A percentile compares a stretch with the other conserved stretches of the same genome.
Conservation (phyloP, 1,139 yeast genomes). For the Debaryomycetaceae sp. region DNA sequence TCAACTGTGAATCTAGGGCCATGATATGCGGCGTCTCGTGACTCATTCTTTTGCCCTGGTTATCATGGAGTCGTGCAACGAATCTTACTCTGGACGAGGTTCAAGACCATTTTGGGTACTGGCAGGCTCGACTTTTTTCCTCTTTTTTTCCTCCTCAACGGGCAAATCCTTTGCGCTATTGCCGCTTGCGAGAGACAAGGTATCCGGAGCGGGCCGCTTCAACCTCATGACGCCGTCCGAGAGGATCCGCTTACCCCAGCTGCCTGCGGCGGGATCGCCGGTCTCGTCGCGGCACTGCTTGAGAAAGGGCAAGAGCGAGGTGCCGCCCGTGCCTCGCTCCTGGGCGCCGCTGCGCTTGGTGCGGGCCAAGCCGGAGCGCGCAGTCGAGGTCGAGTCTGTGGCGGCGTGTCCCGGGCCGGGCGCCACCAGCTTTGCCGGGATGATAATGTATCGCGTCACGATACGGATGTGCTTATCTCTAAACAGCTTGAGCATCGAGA, state of each 20-base stretch:
- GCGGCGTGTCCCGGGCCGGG: too few relatives aligned
- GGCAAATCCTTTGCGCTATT: background rate
- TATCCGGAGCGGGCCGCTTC: slow-evolving; percentile 21
- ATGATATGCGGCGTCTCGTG: too few relatives aligned
- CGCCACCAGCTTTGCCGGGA: slow-evolving; percentile 66
- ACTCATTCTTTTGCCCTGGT: too few relatives aligned
- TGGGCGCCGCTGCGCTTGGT: slow-evolving; percentile 31
- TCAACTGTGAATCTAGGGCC: too few relatives aligned
- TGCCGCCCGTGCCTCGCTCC: slow-evolving; percentile 88
- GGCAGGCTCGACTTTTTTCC: too few relatives aligned
- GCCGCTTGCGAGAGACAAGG: slow-evolving; percentile 8
- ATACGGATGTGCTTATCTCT: slow-evolving; percentile 90
- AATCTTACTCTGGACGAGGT: too few relatives aligned
- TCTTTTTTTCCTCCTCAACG: too few relatives aligned
- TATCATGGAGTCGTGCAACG: too few relatives aligned
- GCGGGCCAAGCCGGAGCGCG: slow-evolving; percentile 54
- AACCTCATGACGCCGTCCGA: slow-evolving; percentile 47
- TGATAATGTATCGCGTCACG: slow-evolving; percentile 73
- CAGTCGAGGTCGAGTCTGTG: slow-evolving; percentile 39
- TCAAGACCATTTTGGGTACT: too few relatives aligned
- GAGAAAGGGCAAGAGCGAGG: slow-evolving; percentile 79
- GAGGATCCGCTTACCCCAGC: slow-evolving; percentile 73
- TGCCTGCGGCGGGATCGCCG: slow-evolving; percentile 83
- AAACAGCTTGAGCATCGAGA: slow-evolving; percentile 80
- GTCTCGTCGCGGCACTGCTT: slow-evolving; percentile 96